Evolutionary conservation across 108 stramenopile species (phyloP), one percentile per base, ranked within the genome.

Genomic region (Nannochloropsis gaditana): DNA sequence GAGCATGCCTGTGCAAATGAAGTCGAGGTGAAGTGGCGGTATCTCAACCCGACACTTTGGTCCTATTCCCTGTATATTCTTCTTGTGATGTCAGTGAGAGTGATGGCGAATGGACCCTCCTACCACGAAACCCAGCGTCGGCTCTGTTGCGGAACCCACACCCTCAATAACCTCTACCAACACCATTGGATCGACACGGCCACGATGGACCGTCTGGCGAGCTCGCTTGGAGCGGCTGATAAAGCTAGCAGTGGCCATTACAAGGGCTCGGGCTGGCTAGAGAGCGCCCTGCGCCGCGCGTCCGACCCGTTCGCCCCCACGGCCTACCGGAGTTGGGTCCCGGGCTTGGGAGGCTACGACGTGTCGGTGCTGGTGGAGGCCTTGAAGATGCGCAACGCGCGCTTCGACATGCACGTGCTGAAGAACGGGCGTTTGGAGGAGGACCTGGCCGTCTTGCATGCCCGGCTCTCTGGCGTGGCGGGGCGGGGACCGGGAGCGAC

Each of bases 81-180:
- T 73, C 59, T n/a, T 15, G 2, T n/a, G 59, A 6, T 73, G n/a
- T 31, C 31, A 31, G 31, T 31, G 31, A 31, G 31, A 31, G 31
- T 31, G 31, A 31, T 31, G 31, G 31, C 31, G 31, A 31, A 1
- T 31, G 31, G 31, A 2, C 59, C 59, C 59, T 0, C 59, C 59
- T 73, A 73, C 59, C 59, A 73, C n/a, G 59, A 73, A 73, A 15
- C 19, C 59, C 59, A 73, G n/a, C 59, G 59, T n/a, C 59, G 59
- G 59, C 59, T 73, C 59, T 73, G 59, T n/a, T 73, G 59, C 59
- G 59, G 59, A 2, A n/a, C 59, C 59, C 59, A 73, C 59, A 73
- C 59, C 59, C 59, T 73, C 59, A 73, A 73, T n/a, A 73, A 73
- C 8, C 59, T 73, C 59, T 73, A n/a, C n/a, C 59, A 73, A 73